phyloP scores from a whole-genome alignment of 768 basidiomycete genomes.

The Lactifluus pinguis region DNA sequence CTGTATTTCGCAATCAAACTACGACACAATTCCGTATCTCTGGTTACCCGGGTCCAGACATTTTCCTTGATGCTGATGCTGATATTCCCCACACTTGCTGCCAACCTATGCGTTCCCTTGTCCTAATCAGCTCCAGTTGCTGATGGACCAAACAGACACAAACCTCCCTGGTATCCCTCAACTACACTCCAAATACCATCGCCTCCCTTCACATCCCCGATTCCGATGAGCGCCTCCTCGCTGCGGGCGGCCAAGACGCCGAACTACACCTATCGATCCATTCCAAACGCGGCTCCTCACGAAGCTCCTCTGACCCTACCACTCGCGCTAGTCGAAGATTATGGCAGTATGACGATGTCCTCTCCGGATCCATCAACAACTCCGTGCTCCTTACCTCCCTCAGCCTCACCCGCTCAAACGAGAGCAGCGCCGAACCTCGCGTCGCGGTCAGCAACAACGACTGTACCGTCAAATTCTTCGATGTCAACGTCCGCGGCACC shows the following conservation, averaged over 20 bases:
- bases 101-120: neutral
- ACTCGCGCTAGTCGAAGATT: constrained; percentile 19
- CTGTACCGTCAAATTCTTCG: constrained; percentile 69
- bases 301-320: neutral
- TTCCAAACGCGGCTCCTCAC: constrained; percentile 15
- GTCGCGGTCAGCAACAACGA: constrained; percentile 86
- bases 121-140: neutral
- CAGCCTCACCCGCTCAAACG: constrained; percentile 47
- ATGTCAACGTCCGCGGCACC: constrained; percentile 47
- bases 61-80: neutral
- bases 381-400: constrained; percentile 61
- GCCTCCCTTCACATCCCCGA: constrained; percentile 45
- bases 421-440: constrained; percentile 65
- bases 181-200: constrained; percentile 57
- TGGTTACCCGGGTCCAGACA: neutral
- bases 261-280: constrained; percentile 60
- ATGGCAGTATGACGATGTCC: constrained; percentile 49
- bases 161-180: constrained; percentile 42
- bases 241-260: constrained; percentile 65
- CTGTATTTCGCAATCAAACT: too few species aligned
- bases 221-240: constrained; percentile 51
- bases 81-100: neutral
- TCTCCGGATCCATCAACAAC: constrained; percentile 73
- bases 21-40: neutral
- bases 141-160: constrained; percentile 24